Base-by-base conservation (phyloP, 768 basidiomycete genomes). In the Tylopilus balloui region DNA sequence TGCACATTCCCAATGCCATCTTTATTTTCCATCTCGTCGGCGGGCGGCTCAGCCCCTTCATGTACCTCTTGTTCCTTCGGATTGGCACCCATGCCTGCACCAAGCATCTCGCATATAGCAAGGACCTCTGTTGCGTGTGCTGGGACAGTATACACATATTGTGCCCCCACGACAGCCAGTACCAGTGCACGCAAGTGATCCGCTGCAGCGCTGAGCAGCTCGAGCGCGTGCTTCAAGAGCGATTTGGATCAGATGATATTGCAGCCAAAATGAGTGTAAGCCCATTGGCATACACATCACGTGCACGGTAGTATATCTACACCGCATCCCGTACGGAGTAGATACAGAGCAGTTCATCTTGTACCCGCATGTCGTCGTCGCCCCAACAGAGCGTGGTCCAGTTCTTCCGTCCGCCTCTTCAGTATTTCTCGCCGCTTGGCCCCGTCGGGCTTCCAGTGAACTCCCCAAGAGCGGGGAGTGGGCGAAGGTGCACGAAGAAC, bases 151-250 rank as follows among this genome's bases (percentile, higher is more conserved):
- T 87, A 78, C 23, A 85, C 57, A 52, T 88, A 90, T 53, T 88
- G 84, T 23, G 83, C 75, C 1, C 86, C 75, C 10, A 83, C 76
- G 15, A 89, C 73, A 3, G 84, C 79, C 15, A 90, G 71, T 3
- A 88, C 71, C 1, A 88, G 69, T 11, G 85, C 84, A 9, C 86
- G 83, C 17, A 88, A 67, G 59, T 89, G 78, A 53, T 90, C 88
- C 17, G 76, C 79, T 3, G 83, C 73, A 1, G 63, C 56, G 1
- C 78, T 81, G 0, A 81, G 78, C 13, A 83, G 69, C 12, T 75
- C 71, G 2, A 91, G 73, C 0, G 86, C 83, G 1, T 68, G 64
- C 47, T 83, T 83, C n/a, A 79, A 70, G 43, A 83, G 75, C 1
- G 57, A 59, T 36, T 65, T 65, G 9, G 64, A 66, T 3, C 62